A percentile compares a stretch with the other conserved stretches of the same genome.
Evolutionary conservation across 371 early-diverging fungal species (phyloP).

Genomic region (Mortierella polycephala): DNA sequence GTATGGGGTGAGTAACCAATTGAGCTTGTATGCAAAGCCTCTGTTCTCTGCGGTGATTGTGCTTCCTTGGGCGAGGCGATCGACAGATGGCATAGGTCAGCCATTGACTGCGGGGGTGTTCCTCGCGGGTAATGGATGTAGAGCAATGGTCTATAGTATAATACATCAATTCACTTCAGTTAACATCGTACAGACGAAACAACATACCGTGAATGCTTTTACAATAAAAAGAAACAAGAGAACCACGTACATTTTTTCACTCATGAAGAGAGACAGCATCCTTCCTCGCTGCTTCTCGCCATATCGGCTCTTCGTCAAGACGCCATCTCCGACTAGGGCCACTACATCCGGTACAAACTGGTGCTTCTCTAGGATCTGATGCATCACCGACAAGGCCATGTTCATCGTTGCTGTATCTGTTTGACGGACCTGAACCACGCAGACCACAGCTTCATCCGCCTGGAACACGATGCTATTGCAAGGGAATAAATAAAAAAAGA

Average conservation of each 20-base stretch:
- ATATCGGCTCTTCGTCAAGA: constrained; percentile 66
- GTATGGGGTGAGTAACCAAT: no score
- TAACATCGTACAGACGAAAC: no score
- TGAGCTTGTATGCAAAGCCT: no score
- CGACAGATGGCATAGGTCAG: neutral
- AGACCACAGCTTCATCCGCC: constrained; percentile 60
- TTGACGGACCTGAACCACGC: constrained; percentile 59
- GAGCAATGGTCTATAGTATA: constrained; percentile 21
- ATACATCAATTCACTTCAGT: neutral
- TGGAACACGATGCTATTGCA: constrained; percentile 61
- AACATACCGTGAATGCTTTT: no score
- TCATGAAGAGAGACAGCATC: constrained; percentile 53
- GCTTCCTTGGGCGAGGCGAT: no score
- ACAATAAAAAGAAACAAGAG: no score
- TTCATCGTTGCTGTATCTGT: constrained; percentile 32
- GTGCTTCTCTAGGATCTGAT: constrained; percentile 76
- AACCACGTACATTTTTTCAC: constrained; percentile 34
- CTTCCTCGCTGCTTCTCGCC: constrained; percentile 67
- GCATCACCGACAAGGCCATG: constrained; percentile 68
- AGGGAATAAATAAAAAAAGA: neutral
- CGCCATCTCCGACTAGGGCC: constrained; percentile 66
- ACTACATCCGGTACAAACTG: constrained; percentile 77
- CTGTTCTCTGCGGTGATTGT: no score
- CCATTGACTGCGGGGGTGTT: constrained; percentile 9
- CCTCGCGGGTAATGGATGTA: constrained; percentile 39